Percentiles rank a stretch among this genome's conserved stretches.
phyloP scores from a whole-genome alignment of 2,329 filamentous ascomycete genomes.

The Penicillium expansum region DNA sequence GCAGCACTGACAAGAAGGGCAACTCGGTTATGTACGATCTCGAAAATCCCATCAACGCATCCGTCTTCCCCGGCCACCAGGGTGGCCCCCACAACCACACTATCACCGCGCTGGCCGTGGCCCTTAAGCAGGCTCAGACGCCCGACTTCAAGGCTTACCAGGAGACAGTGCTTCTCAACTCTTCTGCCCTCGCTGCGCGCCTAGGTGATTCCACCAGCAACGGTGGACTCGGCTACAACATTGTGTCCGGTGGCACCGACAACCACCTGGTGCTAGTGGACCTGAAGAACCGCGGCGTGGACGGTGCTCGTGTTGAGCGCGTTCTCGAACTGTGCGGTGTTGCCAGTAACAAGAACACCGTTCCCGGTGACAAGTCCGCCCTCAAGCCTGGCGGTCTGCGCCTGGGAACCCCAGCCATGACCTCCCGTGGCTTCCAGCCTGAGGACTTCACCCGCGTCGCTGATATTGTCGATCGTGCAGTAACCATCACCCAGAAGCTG shows the following conservation, averaged over 20 bases:
- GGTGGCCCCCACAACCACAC: conserved; percentile 99
- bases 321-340: conserved; percentile 90
- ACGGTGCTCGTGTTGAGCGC: conserved; percentile 88
- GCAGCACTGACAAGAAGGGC: conserved; percentile 86
- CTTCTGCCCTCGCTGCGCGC: conserved; percentile 78
- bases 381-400: conserved; percentile 89
- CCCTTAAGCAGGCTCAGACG: conserved; percentile 86
- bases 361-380: conserved; percentile 90
- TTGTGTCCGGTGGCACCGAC: conserved; percentile 93
- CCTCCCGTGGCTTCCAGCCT: conserved; percentile 85
- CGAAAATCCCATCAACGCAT: conserved; percentile 96
- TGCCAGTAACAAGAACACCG: conserved; percentile 99
- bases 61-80: conserved; percentile 98
- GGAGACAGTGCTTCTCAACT: conserved; percentile 85
- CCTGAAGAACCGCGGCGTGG: conserved; percentile 79
- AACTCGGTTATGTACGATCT: conserved; percentile 90
- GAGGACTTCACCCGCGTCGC: conserved; percentile 85
- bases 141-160: conserved; percentile 95
- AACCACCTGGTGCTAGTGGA: conserved; percentile 97
- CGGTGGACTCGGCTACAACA: conserved; percentile 78
- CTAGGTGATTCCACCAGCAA: conserved; percentile 68
- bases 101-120: conserved; percentile 93
- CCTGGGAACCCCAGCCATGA: conserved; percentile 97
- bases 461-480: conserved; percentile 79
- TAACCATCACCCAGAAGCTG: conserved; percentile 72